Percentiles rank a stretch among this genome's conserved stretches.
Evolutionary conservation across 75 land plant genomes (phyloP).

Genomic region (Cupressus sempervirens): DNA sequence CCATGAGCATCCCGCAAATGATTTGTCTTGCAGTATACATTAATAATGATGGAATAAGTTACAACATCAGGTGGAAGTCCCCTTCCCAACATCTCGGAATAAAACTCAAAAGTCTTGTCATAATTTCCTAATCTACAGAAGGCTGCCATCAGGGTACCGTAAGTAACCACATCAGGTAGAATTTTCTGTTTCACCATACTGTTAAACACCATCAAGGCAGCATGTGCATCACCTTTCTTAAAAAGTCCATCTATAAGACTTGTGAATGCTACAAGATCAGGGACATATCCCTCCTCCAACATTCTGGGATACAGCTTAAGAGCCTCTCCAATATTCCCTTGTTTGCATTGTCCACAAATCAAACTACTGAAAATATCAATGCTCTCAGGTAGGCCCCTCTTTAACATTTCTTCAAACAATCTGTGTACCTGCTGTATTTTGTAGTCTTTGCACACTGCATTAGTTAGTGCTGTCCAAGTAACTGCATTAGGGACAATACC

Average conservation of each 20-base stretch:
- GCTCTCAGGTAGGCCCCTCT: constrained; percentile 32
- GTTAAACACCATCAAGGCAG: constrained; percentile 20
- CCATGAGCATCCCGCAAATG: constrained; percentile 15
- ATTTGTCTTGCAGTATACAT: constrained; percentile 18
- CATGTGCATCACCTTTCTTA: constrained; percentile 11
- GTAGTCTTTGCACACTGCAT: constrained; percentile 23
- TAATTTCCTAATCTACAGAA: constrained; percentile 22
- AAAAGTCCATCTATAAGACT: constrained; percentile 39
- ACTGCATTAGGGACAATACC: constrained; percentile 23
- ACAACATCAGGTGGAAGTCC: constrained; percentile 12
- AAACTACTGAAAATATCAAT: constrained; percentile 30
- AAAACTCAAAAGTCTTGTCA: constrained; percentile 25
- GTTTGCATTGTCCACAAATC: constrained; percentile 28
- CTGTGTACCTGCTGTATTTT: constrained; percentile 11
- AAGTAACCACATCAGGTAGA: constrained; percentile 24
- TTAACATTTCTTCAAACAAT: constrained; percentile 16
- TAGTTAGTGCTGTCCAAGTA: constrained; percentile 21
- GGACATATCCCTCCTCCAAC: constrained; percentile 20
- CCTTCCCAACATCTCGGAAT: constrained; percentile 21
- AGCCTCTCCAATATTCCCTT: constrained; percentile 18
- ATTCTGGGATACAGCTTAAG: constrained; percentile 18
- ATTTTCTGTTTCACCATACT: constrained; percentile 19
- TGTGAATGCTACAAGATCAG: constrained; percentile 24
- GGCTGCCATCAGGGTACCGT: constrained; percentile 33
- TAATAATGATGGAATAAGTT: constrained; percentile 17